Base-by-base conservation (phyloP, 768 basidiomycete genomes). In the Tylopilus felleus region DNA sequence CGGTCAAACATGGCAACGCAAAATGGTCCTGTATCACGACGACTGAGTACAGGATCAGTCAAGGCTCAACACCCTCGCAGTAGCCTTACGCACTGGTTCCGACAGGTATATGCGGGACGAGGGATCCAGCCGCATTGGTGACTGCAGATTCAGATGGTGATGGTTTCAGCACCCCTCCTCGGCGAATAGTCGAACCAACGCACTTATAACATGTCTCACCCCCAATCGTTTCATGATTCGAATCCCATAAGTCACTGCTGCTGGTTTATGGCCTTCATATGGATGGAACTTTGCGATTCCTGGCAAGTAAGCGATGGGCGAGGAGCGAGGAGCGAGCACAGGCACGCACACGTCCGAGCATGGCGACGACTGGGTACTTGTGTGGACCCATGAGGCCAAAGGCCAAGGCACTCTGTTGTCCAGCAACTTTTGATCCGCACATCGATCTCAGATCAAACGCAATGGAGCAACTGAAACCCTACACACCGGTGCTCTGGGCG, bases 21-120 rank as follows among this genome's bases (percentile, higher is more conserved):
- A 95, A 69, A 65, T 96, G 93, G 71, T 94, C 93, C 29, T 85
- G 85, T 17, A 96, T 74, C 19, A 88, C 84, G 41, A 94, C 87
- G 59, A 96, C 90, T 93, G 51, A 5, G 12, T 0, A 47, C 8
- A 21, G 41, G 17, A 33, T 70, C 28, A 67, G 56, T 39, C 10
- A 12, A n/a, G 10, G 25, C 33, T 45, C 47, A 46, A 23, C 51
- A 35, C 1, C 25, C 28, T 5, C 8, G 13, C 16, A 52, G 17
- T 5, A n/a, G n/a, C 59, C 25, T 33, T n/a, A 60, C 85, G 56
- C 64, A 92, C 90, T 88, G 7, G 91, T 93, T 59, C 93, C 93
- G 33, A 92, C 86, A 16, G 84, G 75, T 55, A 91, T 80, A 8
- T 73, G 59, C 5, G 85, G 82, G 63, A 90, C 91, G 8, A 96